Percentiles rank a stretch among this genome's conserved stretches.
Conservation (phyloP, 2,329 filamentous ascomycete species). For the Tolypocladium amazonense region DNA sequence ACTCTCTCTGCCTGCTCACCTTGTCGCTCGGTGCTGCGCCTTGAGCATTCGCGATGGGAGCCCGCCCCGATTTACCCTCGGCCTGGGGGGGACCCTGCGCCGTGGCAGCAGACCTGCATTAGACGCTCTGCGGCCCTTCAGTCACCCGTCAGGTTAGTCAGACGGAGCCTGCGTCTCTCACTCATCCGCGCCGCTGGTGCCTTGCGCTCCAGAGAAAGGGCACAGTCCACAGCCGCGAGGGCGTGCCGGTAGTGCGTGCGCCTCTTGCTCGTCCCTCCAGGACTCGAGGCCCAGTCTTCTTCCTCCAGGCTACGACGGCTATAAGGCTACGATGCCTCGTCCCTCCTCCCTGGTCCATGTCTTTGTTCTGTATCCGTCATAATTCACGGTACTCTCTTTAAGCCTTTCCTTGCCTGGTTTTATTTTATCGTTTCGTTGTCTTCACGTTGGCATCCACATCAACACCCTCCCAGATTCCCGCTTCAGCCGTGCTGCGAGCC, state of each 20-base stretch:
- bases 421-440: conserved; percentile 6
- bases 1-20: neutral
- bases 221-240: neutral
- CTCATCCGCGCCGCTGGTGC: conserved; percentile 16
- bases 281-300: neutral
- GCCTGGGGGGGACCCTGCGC: neutral
- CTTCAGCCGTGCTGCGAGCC: neutral
- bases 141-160: conserved; percentile 22
- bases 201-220: conserved; percentile 7
- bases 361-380: conserved; percentile 13
- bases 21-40: conserved; percentile 1
- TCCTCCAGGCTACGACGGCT: conserved; percentile 13
- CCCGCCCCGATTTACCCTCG: neutral
- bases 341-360: conserved; percentile 14
- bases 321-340: conserved; percentile 46
- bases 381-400: conserved; percentile 7
- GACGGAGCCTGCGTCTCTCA: conserved; percentile 11
- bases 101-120: conserved; percentile 11
- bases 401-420: conserved; percentile 4
- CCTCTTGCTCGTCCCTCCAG: neutral
- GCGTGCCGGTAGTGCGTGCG: neutral
- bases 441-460: neutral
- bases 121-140: conserved; percentile 14
- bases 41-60: conserved; percentile 1
- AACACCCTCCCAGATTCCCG: neutral